These are phyloP conservation scores for Hydrangea macrophylla DNA, from an alignment of 148 eudicot species.

Conservation along the genomic window DNA sequence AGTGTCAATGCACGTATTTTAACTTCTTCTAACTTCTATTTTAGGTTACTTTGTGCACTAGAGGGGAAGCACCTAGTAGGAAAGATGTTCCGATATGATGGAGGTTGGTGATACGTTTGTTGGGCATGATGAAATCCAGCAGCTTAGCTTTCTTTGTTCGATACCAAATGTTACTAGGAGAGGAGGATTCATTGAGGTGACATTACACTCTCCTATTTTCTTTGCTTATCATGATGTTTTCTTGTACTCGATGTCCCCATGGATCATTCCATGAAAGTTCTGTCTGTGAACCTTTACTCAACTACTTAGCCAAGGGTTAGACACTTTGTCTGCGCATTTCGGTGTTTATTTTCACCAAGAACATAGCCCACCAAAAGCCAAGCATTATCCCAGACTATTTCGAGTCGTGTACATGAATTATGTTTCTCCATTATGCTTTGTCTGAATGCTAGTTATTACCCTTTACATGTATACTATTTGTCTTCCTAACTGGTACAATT, in stretches of 20 bases:
- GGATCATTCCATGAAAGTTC: neutral
- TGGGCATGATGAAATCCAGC: constrained; percentile 45
- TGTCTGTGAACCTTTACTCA: neutral
- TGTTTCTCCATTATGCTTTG: no score
- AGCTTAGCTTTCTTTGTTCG: constrained; percentile 59
- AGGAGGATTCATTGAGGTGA: constrained; percentile 97
- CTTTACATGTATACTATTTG: no score
- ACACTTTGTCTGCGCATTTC: neutral
- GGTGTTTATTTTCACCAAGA: neutral
- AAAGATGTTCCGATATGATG: constrained; percentile 38
- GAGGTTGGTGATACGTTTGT: constrained; percentile 34
- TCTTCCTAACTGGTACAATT: no score
- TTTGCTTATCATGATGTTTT: neutral
- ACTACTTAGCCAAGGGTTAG: neutral
- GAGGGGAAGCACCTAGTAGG: constrained; percentile 75
- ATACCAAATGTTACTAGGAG: constrained; percentile 71
- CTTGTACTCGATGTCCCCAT: neutral
- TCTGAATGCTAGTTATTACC: no score
- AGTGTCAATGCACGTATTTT: no score
- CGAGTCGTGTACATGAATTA: no score
- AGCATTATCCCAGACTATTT: no score
- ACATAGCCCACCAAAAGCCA: no score
- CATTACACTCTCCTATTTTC: neutral
- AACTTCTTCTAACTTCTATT: no score
- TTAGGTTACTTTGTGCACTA: constrained; percentile 78